phyloP scores from a whole-genome alignment of 2,329 filamentous ascomycete genomes.

The Beauveria scarabaeidicola region DNA sequence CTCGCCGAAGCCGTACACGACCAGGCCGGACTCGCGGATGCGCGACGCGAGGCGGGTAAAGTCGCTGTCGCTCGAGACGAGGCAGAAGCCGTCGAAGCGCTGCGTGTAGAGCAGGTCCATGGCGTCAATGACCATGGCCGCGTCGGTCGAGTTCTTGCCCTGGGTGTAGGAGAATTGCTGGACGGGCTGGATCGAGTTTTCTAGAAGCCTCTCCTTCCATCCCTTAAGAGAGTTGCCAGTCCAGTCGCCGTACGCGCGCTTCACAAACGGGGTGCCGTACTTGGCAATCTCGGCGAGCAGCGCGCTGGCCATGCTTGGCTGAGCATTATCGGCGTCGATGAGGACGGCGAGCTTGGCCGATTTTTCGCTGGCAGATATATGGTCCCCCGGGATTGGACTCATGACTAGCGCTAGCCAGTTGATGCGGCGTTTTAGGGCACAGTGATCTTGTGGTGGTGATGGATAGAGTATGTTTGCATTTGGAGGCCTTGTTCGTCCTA shows the following conservation, averaged over 20 bases:
- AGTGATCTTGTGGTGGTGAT: too few species aligned
- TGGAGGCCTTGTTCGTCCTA: too few species aligned
- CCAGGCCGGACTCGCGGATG: constrained; percentile 24
- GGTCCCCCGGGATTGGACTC: background rate
- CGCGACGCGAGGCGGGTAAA: constrained; percentile 27
- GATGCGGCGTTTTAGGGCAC: too few species aligned
- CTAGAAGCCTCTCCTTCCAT: constrained; percentile 25
- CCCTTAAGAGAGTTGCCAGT: constrained; percentile 18
- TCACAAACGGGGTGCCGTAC: constrained; percentile 24
- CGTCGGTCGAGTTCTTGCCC: constrained; percentile 28
- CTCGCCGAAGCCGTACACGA: constrained; percentile 28
- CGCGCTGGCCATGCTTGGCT: constrained; percentile 13
- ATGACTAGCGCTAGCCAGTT: too few species aligned
- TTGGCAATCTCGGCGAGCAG: constrained; percentile 25
- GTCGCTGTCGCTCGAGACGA: constrained; percentile 28
- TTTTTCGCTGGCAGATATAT: background rate
- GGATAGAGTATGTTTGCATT: too few species aligned
- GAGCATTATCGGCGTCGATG: constrained; percentile 26
- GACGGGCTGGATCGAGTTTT: constrained; percentile 26
- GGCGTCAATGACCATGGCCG: constrained; percentile 29
- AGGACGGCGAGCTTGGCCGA: constrained; percentile 23
- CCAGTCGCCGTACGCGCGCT: constrained; percentile 29
- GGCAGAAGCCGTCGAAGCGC: constrained; percentile 25
- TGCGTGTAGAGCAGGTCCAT: constrained; percentile 28
- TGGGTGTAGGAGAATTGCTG: constrained; percentile 28